A percentile compares a stretch with the other conserved stretches of the same genome.
phyloP scores from a whole-genome alignment of 768 basidiomycete genomes.

The Daedaleopsis sinensis region DNA sequence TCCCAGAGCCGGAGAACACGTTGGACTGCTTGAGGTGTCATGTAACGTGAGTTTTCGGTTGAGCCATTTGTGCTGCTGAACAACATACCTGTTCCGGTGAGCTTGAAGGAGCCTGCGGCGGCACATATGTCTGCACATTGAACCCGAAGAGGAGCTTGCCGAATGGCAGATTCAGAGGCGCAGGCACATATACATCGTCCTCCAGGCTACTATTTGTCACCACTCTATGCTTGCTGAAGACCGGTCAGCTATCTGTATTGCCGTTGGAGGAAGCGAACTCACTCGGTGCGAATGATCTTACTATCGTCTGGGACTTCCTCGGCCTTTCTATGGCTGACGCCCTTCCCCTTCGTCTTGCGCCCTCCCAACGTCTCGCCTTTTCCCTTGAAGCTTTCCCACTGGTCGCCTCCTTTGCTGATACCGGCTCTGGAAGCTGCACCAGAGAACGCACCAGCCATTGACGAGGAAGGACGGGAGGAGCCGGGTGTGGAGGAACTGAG shows the following conservation, averaged over 20 bases:
- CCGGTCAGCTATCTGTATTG: conserved; percentile 19
- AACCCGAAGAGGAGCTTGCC: conserved; percentile 98
- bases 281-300: conserved; percentile 93
- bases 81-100: conserved; percentile 21
- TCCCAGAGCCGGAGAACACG: conserved; percentile 69
- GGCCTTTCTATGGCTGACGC: conserved; percentile 79
- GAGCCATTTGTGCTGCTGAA: background rate
- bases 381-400: conserved; percentile 97
- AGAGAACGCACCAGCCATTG: conserved; percentile 69
- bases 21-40: conserved; percentile 33
- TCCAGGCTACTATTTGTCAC: conserved; percentile 82
- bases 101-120: conserved; percentile 37
- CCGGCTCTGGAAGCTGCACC: conserved; percentile 50
- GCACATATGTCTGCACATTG: conserved; percentile 71
- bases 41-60: background rate
- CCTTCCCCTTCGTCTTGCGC: conserved; percentile 94
- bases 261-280: conserved; percentile 35
- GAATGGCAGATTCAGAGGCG: conserved; percentile 85
- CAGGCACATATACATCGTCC: conserved; percentile 78
- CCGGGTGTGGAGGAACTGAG: conserved; percentile 84
- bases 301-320: conserved; percentile 80
- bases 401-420: conserved; percentile 77
- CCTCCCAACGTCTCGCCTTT: conserved; percentile 90
- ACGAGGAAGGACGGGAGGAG: conserved; percentile 79
- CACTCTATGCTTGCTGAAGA: conserved; percentile 72